Base-by-base conservation (phyloP, 331 rosid species). In the Malus hybrid region DNA sequence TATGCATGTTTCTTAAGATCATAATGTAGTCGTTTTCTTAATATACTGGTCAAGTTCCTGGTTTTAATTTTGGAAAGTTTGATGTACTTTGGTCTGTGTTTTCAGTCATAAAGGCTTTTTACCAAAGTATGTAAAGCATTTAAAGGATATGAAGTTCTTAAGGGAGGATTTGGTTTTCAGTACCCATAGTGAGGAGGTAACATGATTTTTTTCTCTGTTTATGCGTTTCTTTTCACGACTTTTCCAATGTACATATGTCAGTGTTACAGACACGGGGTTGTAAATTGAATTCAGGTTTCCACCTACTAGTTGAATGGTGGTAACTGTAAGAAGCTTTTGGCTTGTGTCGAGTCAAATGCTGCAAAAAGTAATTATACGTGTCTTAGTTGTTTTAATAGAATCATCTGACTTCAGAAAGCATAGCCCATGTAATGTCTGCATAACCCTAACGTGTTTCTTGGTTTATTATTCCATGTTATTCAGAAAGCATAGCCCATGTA, bases 101-200 rank as follows among this genome's bases (percentile, higher is more conserved):
- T 74, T 77, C 91, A 94, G 97, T 74, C 99, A 94, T 79, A 87
- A 84, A 84, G 97, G 99, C n/a, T 92, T 91, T 78, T 78, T 89
- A 77, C 74, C 84, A 62, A 87, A 85, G 78, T 90, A 76, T 78
- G 85, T 92, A 31, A 85, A 89, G 81, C 84, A 60, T 83, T 88
- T 94, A 69, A 94, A 92, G 90, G 92, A 86, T 79, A 90, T 85
- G 84, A 85, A 84, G 86, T 92, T 92, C 76, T 80, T 92, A 36
- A 86, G 96, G 77, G 99, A 94, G 87, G 99, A 94, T 86, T 80
- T 94, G 85, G 55, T 94, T 78, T 90, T 84, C 84, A 94, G 93
- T 80, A 87, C 76, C 62, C 97, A 90, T 75, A 92, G 97, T 82
- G 93, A 92, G 88, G 91, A 88, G 97, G 98, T 94, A 84, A 34